Conservation (phyloP, 2,329 filamentous ascomycete genomes). For the Trichoderma sp. region DNA sequence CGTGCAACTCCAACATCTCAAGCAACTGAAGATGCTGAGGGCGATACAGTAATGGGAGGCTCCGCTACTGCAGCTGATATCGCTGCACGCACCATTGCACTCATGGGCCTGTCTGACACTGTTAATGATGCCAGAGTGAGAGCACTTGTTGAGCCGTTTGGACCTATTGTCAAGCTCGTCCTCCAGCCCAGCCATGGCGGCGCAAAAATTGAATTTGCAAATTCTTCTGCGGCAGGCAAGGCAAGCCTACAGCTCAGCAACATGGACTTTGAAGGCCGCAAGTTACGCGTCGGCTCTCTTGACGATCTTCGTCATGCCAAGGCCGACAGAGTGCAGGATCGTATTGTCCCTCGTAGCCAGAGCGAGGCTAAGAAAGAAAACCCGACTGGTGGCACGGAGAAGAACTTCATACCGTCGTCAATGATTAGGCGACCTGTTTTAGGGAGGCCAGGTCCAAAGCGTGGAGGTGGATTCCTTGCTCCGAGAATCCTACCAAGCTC, state of each 20-base stretch:
- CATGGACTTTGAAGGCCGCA: slow-evolving; percentile 57
- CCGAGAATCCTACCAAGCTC: slow-evolving; percentile 33
- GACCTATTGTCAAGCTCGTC: slow-evolving; percentile 73
- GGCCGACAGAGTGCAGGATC: slow-evolving; percentile 44
- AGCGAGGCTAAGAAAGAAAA: slow-evolving; percentile 39
- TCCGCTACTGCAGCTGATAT: slow-evolving; percentile 51
- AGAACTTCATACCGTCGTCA: slow-evolving; percentile 50
- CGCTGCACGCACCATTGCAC: slow-evolving; percentile 71
- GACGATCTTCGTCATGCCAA: slow-evolving; percentile 59
- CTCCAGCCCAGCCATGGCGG: slow-evolving; percentile 82
- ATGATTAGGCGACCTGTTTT: slow-evolving; percentile 49
- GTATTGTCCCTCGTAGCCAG: slow-evolving; percentile 38
- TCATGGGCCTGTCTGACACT: slow-evolving; percentile 89
- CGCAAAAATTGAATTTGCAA: slow-evolving; percentile 80
- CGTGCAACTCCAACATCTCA: slow-evolving; percentile 43
- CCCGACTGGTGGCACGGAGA: slow-evolving; percentile 31
- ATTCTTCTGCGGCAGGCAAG: slow-evolving; percentile 71
- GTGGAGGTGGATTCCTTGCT: slow-evolving; percentile 50
- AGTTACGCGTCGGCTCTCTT: slow-evolving; percentile 58
- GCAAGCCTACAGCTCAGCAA: slow-evolving; percentile 65
- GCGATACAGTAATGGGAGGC: slow-evolving; percentile 47
- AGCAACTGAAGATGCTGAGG: slow-evolving; percentile 42
- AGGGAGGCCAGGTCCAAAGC: slow-evolving; percentile 47
- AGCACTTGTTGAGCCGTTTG: slow-evolving; percentile 70
- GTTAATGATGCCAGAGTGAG: slow-evolving; percentile 85